phyloP scores from a whole-genome alignment of 2,329 filamentous ascomycete species.

The Diaporthe helianthi region DNA sequence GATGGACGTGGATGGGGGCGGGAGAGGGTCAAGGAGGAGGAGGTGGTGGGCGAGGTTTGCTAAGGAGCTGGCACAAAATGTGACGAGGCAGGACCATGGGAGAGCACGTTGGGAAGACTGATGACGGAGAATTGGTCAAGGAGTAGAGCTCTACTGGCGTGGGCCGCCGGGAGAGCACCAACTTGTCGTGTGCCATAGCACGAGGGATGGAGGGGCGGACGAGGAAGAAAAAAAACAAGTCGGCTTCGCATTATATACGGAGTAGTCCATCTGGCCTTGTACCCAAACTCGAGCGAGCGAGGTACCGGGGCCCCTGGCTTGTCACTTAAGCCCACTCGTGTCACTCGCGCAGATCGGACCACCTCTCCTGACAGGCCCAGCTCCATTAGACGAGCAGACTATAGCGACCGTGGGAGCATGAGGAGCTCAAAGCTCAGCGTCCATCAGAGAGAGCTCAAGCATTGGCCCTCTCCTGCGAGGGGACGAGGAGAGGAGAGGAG shows the following conservation, averaged over 20 bases:
- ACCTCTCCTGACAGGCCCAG: neutral
- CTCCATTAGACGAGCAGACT: neutral
- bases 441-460: neutral
- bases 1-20: conserved; percentile 8
- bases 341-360: conserved; percentile 17
- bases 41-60: conserved; percentile 7
- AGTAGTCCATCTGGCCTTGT: conserved; percentile 26
- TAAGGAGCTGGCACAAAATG: conserved; percentile 11
- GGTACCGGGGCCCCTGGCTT: conserved; percentile 32
- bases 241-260: conserved; percentile 50
- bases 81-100: conserved; percentile 16
- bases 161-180: conserved; percentile 45
- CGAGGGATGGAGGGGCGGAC: conserved; percentile 44
- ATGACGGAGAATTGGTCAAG: conserved; percentile 26
- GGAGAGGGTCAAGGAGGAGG: conserved; percentile 22
- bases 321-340: conserved; percentile 19
- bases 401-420: conserved; percentile 1
- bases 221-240: conserved; percentile 42
- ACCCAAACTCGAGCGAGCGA: conserved; percentile 28
- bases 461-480: neutral
- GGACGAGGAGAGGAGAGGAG: neutral
- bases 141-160: conserved; percentile 45
- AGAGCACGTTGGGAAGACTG: conserved; percentile 16
- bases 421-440: neutral
- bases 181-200: conserved; percentile 51